These are phyloP conservation scores for Stromatinia cepivora DNA, from an alignment of 2,329 filamentous ascomycete genomes.

Conservation along the genomic window DNA sequence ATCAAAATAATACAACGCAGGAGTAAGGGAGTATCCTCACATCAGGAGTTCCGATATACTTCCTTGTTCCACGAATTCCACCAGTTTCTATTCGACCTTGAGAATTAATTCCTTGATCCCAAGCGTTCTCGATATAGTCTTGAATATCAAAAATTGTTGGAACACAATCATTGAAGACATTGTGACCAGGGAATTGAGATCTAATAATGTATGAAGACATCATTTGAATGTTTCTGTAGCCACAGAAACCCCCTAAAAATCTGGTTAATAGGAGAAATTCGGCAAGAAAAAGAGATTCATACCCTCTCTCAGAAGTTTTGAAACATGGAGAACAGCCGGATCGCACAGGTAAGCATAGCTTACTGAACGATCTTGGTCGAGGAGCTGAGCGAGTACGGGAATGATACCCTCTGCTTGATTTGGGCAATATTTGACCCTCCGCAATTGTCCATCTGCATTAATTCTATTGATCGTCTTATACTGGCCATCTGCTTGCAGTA, in stretches of 20 bases:
- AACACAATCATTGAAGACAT: conserved; percentile 59
- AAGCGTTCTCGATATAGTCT: conserved; percentile 81
- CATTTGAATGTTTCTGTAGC: conserved; percentile 95
- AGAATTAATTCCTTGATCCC: conserved; percentile 80
- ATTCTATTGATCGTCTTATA: conserved; percentile 55
- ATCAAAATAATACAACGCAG: not conserved
- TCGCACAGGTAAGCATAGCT: conserved; percentile 78
- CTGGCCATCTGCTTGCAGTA: conserved; percentile 60
- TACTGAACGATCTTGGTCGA: conserved; percentile 64
- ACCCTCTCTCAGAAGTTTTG: conserved; percentile 76
- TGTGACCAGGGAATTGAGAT: conserved; percentile 54
- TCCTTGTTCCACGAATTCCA: conserved; percentile 82
- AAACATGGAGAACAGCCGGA: conserved; percentile 72
- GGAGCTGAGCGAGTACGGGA: conserved; percentile 60
- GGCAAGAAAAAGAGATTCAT: conserved; percentile 24
- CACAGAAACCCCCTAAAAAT: conserved; percentile 76
- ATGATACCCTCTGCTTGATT: conserved; percentile 57
- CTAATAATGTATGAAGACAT: conserved; percentile 75
- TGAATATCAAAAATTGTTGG: conserved; percentile 83
- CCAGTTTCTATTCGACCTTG: conserved; percentile 79
- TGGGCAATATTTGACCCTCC: conserved; percentile 46
- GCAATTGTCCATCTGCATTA: conserved; percentile 46
- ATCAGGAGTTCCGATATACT: conserved; percentile 94
- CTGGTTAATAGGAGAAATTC: conserved; percentile 13
- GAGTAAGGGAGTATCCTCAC: conserved; percentile 46